These are phyloP conservation scores for Xylaria scruposa DNA, from an alignment of 495 filamentous ascomycete genomes.

Conservation along the genomic window DNA sequence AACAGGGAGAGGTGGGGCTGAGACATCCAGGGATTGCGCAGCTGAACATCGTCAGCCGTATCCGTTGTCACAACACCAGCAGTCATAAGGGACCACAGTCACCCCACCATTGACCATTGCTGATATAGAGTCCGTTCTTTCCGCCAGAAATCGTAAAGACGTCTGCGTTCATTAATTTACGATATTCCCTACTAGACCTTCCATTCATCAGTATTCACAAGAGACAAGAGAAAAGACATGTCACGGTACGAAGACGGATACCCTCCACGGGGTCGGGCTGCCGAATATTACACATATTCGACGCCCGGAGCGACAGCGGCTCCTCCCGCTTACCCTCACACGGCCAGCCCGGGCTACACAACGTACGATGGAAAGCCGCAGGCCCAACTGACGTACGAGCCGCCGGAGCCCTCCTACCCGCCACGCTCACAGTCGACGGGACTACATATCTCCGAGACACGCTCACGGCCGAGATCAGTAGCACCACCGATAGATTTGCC, in stretches of 20 bases:
- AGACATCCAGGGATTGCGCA: conserved; percentile 18
- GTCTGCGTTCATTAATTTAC: neutral
- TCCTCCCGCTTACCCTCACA: conserved; percentile 25
- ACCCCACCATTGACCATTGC: conserved; percentile 22
- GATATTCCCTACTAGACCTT: neutral
- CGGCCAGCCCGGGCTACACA: conserved; percentile 22
- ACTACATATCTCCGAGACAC: conserved; percentile 29
- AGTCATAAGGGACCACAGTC: conserved; percentile 18
- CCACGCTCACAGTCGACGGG: conserved; percentile 21
- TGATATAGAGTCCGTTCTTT: neutral
- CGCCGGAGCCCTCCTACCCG: conserved; percentile 24
- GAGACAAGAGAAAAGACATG: conserved; percentile 28
- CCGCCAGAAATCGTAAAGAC: neutral
- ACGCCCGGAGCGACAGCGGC: conserved; percentile 15
- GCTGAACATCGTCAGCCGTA: conserved; percentile 22
- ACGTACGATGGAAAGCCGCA: conserved; percentile 27
- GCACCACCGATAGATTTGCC: conserved; percentile 30
- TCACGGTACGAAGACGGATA: conserved; percentile 39
- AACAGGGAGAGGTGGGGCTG: conserved; percentile 8
- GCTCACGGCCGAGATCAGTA: conserved; percentile 34
- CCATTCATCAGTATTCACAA: conserved; percentile 3
- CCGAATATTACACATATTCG: conserved; percentile 32
- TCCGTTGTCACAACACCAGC: conserved; percentile 23
- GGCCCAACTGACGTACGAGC: conserved; percentile 38
- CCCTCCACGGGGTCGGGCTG: conserved; percentile 21